Conservation (phyloP, 495 filamentous ascomycete genomes). For the Lasiosphaeria hispida region DNA sequence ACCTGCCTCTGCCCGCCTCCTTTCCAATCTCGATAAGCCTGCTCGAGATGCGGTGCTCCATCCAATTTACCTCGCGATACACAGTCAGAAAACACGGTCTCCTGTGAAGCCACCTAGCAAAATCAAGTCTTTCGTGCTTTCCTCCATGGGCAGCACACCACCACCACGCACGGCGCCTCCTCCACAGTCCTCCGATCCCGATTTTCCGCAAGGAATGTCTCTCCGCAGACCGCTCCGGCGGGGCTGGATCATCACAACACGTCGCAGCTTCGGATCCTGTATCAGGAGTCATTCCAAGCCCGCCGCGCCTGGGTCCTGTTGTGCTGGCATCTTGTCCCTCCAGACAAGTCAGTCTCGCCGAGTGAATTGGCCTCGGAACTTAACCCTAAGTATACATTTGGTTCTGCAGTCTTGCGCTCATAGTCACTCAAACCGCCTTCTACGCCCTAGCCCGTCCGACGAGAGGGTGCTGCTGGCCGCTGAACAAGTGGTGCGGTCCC, state of each 20-base stretch:
- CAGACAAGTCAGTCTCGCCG: slow-evolving; percentile 31
- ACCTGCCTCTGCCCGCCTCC: slow-evolving; percentile 9
- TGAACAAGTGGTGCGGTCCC: slow-evolving; percentile 38
- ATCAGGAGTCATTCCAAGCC: slow-evolving; percentile 34
- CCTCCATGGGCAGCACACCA: slow-evolving; percentile 23
- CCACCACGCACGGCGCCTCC: slow-evolving; percentile 59
- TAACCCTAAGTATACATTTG: slow-evolving; percentile 70
- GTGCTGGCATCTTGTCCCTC: slow-evolving; percentile 13
- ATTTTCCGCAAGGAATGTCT: slow-evolving; percentile 65
- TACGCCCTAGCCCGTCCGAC: slow-evolving; percentile 29
- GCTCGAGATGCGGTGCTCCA: slow-evolving; percentile 15
- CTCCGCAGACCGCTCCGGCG: slow-evolving; percentile 38
- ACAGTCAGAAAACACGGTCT: slow-evolving; percentile 16
- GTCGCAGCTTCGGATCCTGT: slow-evolving; percentile 40
- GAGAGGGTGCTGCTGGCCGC: slow-evolving; percentile 26
- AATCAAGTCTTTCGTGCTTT: slow-evolving; percentile 42
- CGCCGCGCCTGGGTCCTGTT: slow-evolving; percentile 33
- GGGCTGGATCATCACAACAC: slow-evolving; percentile 30
- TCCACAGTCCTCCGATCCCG: slow-evolving; percentile 63
- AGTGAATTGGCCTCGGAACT: slow-evolving; percentile 67
- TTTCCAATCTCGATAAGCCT: slow-evolving; percentile 5
- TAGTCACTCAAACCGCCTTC: slow-evolving; percentile 42
- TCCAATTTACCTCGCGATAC: slow-evolving; percentile 17
- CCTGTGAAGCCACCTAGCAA: slow-evolving; percentile 9
- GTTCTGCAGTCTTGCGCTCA: slow-evolving; percentile 52